Base-by-base conservation (phyloP, 116 monocot species). In the Cymodocea nodosa region DNA sequence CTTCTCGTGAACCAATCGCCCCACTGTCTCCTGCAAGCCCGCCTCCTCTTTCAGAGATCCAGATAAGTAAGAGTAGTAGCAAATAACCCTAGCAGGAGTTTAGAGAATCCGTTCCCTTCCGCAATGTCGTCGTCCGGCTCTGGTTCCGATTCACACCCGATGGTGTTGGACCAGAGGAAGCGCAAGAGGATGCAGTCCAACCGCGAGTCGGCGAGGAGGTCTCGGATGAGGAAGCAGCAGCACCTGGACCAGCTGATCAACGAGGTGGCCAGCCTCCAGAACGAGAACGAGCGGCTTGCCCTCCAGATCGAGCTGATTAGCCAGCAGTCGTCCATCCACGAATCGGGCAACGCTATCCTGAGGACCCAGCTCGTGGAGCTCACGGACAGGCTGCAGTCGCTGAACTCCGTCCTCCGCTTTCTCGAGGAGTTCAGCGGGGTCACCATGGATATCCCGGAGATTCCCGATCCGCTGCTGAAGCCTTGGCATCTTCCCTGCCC, bases 221-320 rank as follows among this genome's bases (percentile, higher is more conserved):
- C 92, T 7, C 67, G 92, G 70, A 74, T 79, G 81, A 40, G 79
- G 66, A 92, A 92, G 78, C 92, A 87, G 85, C 76, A 83, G 73
- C 87, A 81, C 17, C 35, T 87, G 65, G 83, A 83, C 15, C 85
- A 92, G 2, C 77, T 87, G 1, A 55, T 69, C 22, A 68, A 39
- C 30, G 75, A 81, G 72, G 76, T 71, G 64, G 56, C 56, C 24
- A 71, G 70, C 15, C 77, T 92, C 22, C 52, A 71, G 56, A 59
- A 63, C 22, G 85, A 87, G 66, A 92, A 87, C 60, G 15, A 57
- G 16, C 67, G 81, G 25, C 55, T 87, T 15, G 70, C 66, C 25
- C 20, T 59, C 6, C 72, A 73, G 15, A 68, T 85, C 56, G 44
- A 49, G 58, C 12, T 70, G 52, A 78, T 67, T 65, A 63, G 74